Conservation (phyloP, 2,329 filamentous ascomycete species). For the Talaromyces sp. region DNA sequence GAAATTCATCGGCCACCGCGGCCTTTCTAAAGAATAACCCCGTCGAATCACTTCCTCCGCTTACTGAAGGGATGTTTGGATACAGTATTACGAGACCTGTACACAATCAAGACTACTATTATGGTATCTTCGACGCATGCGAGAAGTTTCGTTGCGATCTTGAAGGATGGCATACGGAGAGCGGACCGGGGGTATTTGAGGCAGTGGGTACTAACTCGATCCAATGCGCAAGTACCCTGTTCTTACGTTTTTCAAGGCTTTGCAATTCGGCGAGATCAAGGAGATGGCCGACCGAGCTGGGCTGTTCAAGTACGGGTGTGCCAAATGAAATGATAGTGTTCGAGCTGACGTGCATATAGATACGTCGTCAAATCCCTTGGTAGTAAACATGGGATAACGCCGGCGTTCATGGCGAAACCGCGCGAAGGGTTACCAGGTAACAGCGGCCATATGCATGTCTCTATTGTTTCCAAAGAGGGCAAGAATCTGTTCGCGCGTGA, state of each 20-base stretch:
- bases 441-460: conserved; percentile 93
- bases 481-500: conserved; percentile 80
- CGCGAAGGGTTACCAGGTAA: conserved; percentile 87
- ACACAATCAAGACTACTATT: conserved; percentile 90
- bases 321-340: neutral
- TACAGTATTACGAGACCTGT: conserved; percentile 83
- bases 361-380: conserved; percentile 86
- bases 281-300: conserved; percentile 89
- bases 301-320: conserved; percentile 67
- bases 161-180: conserved; percentile 95
- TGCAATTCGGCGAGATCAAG: conserved; percentile 82
- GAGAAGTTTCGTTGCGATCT: conserved; percentile 72
- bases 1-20: conserved; percentile 64
- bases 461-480: conserved; percentile 71
- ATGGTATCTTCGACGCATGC: conserved; percentile 77
- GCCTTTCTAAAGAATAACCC: conserved; percentile 69
- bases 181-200: conserved; percentile 89
- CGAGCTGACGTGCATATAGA: conserved; percentile 32
- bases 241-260: conserved; percentile 45
- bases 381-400: conserved; percentile 82
- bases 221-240: neutral
- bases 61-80: conserved; percentile 94
- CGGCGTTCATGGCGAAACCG: conserved; percentile 98
- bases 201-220: conserved; percentile 52
- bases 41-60: conserved; percentile 64